Evolutionary conservation across 176 grass and related monocot species (phyloP), one percentile per base, ranked within the genome.

Genomic region (Dendrocalamus sinicus): DNA sequence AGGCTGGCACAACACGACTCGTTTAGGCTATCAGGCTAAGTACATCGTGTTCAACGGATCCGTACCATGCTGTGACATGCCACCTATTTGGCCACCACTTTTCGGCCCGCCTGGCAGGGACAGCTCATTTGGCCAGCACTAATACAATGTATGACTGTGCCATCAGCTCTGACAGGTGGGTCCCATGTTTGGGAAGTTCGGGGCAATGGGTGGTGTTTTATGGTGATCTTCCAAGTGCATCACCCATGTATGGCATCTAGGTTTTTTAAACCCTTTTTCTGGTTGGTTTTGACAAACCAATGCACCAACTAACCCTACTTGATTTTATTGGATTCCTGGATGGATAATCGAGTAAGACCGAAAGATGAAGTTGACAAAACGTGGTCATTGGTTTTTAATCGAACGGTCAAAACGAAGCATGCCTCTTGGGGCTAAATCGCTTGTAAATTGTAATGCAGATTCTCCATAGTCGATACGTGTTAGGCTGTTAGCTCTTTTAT

Each of bases 341-440:
- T 70, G 62, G 77, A 78, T 73, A 63, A 24, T 64, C 17, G 19
- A 75, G 61, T 10, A 60, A n/a, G 40, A 76, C 24, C 65, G 9
- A 23, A 64, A 20, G 52, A 67, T 23, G 26, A 73, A 43, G 89
- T 73, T 72, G 88, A 82, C 48, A 80, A 75, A 89, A 65, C 24
- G 14, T 47, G 37, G 37, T 0, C 37, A 39, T 39, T 39, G 37
- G 37, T 39, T 39, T 39, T 39, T 39, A 39, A 39, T 39, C 37
- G 37, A 39, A 39, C 37, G 37, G 37, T 39, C 37, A 5, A 39
- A 39, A 39, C 37, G 5, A 39, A 39, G 37, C 37, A 50, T 50
- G 47, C 12, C 47, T 50, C 12, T 50, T 12, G 3, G 3, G 47
- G 13, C 47, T 4, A 10, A 50, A 50, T 47, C 9, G 47, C 47